Evolutionary conservation across 1,284 basidiomycete genomes (phyloP).

Genomic region (Takashimella koratensis): DNA sequence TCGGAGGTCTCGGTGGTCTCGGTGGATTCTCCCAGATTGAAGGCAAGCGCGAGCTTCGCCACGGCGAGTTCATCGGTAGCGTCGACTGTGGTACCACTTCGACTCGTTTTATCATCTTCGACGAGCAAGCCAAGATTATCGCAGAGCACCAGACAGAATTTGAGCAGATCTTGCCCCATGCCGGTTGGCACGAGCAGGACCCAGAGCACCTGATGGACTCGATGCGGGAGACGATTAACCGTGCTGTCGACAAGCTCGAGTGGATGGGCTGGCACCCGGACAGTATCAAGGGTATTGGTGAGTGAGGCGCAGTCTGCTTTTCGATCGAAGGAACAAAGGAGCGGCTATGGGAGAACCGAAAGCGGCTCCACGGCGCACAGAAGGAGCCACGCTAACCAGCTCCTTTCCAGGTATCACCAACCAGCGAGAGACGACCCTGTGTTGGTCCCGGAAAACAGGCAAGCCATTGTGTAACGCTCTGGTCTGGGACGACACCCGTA

Average conservation of each 20-base stretch:
- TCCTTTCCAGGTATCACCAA: constrained; percentile 77
- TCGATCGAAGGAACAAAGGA: too few relatives aligned
- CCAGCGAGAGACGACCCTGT: constrained; percentile 93
- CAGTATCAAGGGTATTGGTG: constrained; percentile 89
- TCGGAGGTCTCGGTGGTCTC: constrained; percentile 21
- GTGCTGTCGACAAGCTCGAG: constrained; percentile 70
- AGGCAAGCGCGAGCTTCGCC: constrained; percentile 22
- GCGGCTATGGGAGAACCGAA: not conserved
- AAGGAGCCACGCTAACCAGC: too few relatives aligned
- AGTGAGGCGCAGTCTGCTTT: too few relatives aligned
- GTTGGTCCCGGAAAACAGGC: constrained; percentile 87
- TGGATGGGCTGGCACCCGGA: constrained; percentile 64
- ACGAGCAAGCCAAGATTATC: constrained; percentile 81
- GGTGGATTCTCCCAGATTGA: constrained; percentile 29
- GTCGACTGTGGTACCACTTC: constrained; percentile 92
- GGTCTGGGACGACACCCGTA: constrained; percentile 94
- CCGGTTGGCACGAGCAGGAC: constrained; percentile 97
- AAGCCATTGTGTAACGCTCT: constrained; percentile 84
- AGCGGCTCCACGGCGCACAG: constrained; percentile 1
- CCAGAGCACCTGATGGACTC: constrained; percentile 75
- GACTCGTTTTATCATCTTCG: constrained; percentile 90
- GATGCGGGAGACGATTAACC: constrained; percentile 72
- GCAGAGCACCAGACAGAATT: constrained; percentile 86
- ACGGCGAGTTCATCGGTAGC: constrained; percentile 73
- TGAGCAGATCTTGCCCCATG: constrained; percentile 83